Base-by-base conservation (phyloP, 768 basidiomycete genomes). In the Tylopilus vinaceipallidus region DNA sequence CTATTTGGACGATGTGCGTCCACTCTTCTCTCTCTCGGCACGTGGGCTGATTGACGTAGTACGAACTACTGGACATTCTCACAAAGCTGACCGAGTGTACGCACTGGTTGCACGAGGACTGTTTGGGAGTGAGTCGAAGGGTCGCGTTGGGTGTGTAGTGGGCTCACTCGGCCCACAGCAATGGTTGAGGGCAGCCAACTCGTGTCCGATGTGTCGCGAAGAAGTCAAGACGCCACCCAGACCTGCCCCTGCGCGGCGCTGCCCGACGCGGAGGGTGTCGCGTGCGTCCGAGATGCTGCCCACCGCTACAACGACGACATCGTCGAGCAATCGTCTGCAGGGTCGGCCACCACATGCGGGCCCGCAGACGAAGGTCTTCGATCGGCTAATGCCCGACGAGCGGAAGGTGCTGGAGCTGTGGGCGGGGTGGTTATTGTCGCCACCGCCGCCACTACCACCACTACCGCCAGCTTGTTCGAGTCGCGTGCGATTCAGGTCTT, bases 401-500 rank as follows among this genome's bases (percentile, higher is more conserved):
- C 46, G 60, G n/a, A 58, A 54, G 0, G 12, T 22, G 23, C n/a
- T n/a, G n/a, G n/a, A n/a, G 27, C 6, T 12, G 27, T 6, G 27
- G 27, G 12, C 12, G 6, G 27, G 27, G 12, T 12, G 27, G 62
- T 16, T 50, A 16, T n/a, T 48, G 14, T 14, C 46, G 2, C 10
- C 48, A 7, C 23, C 52, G 13, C 47, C 36, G 11, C 52, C 6
- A 2, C 20, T 46, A 0, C 30, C 34, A 22, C 24, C 52, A 2
- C 4, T 39, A 8, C 55, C 27, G 27, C 27, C 27, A n/a, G 91
- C 8, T 71, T 98, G 45, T 98, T 98, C 72, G 82, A 93, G 58
- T 88, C 91, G 2, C 94, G 95, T 14, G 97, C 94, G 13, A 91
- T 99, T 45, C 95, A 97, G 66, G 84, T 98, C 19, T 71, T 99